A percentile compares a stretch with the other conserved stretches of the same genome.
phyloP scores from a whole-genome alignment of 108 stramenopile species.

The Epithemia pelagica region DNA sequence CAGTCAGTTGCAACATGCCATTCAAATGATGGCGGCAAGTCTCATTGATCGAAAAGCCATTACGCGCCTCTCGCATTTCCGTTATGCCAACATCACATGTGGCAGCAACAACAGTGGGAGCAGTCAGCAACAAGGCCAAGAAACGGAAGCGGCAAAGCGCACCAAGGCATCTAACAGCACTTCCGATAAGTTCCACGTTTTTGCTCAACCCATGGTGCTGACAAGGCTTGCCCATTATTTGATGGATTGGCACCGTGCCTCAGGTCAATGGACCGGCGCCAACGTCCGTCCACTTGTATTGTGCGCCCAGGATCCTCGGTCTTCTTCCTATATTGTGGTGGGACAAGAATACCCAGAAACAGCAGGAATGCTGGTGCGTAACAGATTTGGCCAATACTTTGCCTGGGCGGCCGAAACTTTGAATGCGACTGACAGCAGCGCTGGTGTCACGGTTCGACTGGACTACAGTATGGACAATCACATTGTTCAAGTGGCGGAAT shows the following conservation, averaged over 20 bases:
- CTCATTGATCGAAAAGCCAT: constrained; percentile 73
- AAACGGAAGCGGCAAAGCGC: constrained; percentile 12
- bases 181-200: constrained; percentile 38
- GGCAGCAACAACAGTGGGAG: constrained; percentile 28
- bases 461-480: constrained; percentile 85
- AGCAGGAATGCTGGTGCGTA: constrained; percentile 59
- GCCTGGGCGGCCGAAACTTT: constrained; percentile 80
- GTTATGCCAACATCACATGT: constrained; percentile 77
- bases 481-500: constrained; percentile 77
- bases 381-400: constrained; percentile 83
- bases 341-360: constrained; percentile 83
- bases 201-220: constrained; percentile 77
- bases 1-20: constrained; percentile 57
- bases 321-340: constrained; percentile 78
- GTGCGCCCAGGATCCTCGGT: constrained; percentile 72
- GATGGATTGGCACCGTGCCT: constrained; percentile 86
- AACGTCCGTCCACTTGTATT: constrained; percentile 82
- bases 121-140: neutral
- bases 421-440: constrained; percentile 17
- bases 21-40: constrained; percentile 61
- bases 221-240: constrained; percentile 74
- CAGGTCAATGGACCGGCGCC: constrained; percentile 83
- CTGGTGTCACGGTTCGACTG: constrained; percentile 49
- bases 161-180: constrained; percentile 11
- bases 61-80: constrained; percentile 73